Conservation (phyloP, 768 basidiomycete species). For the Kwoniella newhampshirensis region DNA sequence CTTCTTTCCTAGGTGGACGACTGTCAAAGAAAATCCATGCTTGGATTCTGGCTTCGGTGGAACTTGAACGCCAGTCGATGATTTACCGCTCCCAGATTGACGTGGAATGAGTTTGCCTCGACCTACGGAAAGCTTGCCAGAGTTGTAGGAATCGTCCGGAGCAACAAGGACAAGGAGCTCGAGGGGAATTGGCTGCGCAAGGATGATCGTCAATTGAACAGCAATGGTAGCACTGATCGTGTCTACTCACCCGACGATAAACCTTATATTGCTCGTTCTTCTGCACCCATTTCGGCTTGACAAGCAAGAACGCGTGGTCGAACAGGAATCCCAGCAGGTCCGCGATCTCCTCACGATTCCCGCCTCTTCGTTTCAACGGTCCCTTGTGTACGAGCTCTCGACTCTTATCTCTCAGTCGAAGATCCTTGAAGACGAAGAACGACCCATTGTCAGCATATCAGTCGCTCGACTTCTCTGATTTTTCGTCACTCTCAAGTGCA, state of each 20-base stretch:
- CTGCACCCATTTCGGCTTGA: constrained; percentile 72
- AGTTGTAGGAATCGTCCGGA: constrained; percentile 66
- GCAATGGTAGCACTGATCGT: neutral
- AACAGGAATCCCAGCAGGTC: constrained; percentile 93
- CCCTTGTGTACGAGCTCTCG: constrained; percentile 92
- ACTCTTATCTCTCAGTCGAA: constrained; percentile 79
- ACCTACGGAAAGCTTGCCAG: constrained; percentile 43
- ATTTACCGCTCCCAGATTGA: constrained; percentile 22
- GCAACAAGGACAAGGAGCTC: constrained; percentile 83
- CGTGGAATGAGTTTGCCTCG: constrained; percentile 39
- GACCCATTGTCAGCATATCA: constrained; percentile 12
- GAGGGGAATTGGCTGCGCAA: constrained; percentile 83
- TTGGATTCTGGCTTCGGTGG: constrained; percentile 60
- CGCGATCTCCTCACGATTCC: constrained; percentile 68
- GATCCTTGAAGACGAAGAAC: constrained; percentile 60
- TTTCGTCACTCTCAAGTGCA: neutral
- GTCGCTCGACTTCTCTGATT: too few species aligned
- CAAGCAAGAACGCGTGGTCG: constrained; percentile 93
- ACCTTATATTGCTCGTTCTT: constrained; percentile 91
- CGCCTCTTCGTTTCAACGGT: constrained; percentile 76
- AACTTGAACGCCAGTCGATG: constrained; percentile 34
- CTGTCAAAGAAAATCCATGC: constrained; percentile 86
- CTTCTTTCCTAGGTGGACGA: constrained; percentile 88
- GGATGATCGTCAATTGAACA: neutral
- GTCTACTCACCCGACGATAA: constrained; percentile 74